These are phyloP conservation scores for Puccinia coronata DNA, from an alignment of 1,284 basidiomycete genomes.

Conservation along the genomic window DNA sequence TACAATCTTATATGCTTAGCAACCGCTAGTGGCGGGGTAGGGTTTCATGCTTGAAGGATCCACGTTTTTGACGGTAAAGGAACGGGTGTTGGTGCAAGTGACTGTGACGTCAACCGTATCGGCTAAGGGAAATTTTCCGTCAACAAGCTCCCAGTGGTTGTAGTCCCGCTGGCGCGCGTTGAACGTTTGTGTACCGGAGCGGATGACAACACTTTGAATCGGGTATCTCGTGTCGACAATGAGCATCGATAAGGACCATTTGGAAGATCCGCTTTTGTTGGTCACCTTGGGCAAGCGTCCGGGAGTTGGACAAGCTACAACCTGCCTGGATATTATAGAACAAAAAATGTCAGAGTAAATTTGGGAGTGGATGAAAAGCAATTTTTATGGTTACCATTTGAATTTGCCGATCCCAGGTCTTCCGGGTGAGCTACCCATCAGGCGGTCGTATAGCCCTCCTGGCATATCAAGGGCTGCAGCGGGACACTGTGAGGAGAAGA, in stretches of 20 bases:
- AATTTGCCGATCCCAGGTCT: constrained; percentile 2
- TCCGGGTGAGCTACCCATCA: neutral
- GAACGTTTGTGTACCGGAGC: neutral
- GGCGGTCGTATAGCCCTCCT: neutral
- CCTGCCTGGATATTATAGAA: neutral
- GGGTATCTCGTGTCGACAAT: neutral
- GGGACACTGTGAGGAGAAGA: constrained; percentile 3
- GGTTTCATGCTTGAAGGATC: neutral
- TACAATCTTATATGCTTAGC: constrained; percentile 1
- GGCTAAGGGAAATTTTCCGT: neutral
- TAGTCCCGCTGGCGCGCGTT: neutral
- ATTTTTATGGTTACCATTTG: neutral
- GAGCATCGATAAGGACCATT: neutral
- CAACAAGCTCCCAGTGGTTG: constrained; percentile 19
- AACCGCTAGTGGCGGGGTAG: neutral
- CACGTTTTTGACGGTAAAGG: neutral
- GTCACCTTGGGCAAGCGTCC: neutral
- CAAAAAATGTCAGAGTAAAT: neutral
- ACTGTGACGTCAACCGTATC: constrained; percentile 2
- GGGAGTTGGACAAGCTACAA: neutral
- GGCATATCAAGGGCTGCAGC: constrained; percentile 3
- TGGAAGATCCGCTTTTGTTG: constrained; percentile 5
- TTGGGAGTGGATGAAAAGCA: too few relatives aligned
- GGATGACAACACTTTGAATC: constrained; percentile 5
- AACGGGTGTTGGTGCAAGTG: neutral